A percentile compares a stretch with the other conserved stretches of the same genome.
These are phyloP conservation scores for Kappamyces sp. DNA, from an alignment of 192 early-diverging fungal species.

Conservation along the genomic window DNA sequence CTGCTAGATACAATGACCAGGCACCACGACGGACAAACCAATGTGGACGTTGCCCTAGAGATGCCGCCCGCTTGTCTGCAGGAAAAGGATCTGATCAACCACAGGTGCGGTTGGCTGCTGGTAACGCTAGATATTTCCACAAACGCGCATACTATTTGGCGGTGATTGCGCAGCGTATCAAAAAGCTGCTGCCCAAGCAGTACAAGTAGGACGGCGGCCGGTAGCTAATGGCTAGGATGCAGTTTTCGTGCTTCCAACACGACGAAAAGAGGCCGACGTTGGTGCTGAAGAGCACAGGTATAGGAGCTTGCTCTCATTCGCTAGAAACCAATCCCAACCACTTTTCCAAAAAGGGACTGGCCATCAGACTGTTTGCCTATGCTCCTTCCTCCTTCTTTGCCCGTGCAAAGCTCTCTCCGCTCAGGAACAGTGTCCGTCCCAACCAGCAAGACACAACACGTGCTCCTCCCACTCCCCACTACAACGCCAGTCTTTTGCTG, in stretches of 20 bases:
- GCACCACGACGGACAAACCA: slow-evolving; percentile 46
- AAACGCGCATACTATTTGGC: slow-evolving; percentile 91
- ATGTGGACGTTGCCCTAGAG: slow-evolving; percentile 84
- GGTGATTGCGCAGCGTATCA: slow-evolving; percentile 52
- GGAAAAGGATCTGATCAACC: slow-evolving; percentile 91
- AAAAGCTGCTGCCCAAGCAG: slow-evolving; percentile 14
- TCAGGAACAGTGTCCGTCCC: slow-evolving; percentile 74
- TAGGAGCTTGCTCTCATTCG: background rate
- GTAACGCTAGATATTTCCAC: slow-evolving; percentile 71
- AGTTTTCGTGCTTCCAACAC: slow-evolving; percentile 42
- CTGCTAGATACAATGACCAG: slow-evolving; percentile 69
- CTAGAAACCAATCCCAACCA: slow-evolving; percentile 42
- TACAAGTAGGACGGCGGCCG: slow-evolving; percentile 12
- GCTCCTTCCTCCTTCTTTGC: slow-evolving; percentile 62
- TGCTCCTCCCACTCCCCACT: slow-evolving; percentile 73
- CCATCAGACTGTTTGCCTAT: slow-evolving; percentile 76
- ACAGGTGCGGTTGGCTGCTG: slow-evolving; percentile 9
- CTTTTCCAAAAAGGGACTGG: slow-evolving; percentile 59
- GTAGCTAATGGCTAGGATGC: slow-evolving; percentile 1
- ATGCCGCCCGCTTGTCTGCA: slow-evolving; percentile 84
- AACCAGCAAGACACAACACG: background rate
- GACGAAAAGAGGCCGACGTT: slow-evolving; percentile 39
- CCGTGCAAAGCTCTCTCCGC: slow-evolving; percentile 64
- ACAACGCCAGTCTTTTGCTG: slow-evolving; percentile 75
- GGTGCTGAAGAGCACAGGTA: slow-evolving; percentile 29